phyloP scores from a whole-genome alignment of 2,329 filamentous ascomycete genomes.

The Dactylellina sp. region DNA sequence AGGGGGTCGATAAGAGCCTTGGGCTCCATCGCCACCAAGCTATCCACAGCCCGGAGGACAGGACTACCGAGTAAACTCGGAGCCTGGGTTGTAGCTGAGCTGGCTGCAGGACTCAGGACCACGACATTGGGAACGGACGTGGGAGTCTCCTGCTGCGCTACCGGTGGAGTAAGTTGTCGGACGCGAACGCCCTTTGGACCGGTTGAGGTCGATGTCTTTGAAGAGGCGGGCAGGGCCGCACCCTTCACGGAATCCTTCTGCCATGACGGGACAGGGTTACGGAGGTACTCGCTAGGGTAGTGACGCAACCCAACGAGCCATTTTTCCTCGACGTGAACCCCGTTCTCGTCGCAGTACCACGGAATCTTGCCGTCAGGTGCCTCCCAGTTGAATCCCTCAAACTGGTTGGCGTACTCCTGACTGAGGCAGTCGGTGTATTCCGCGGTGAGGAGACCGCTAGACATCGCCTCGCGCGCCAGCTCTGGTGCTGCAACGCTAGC shows the following conservation, averaged over 20 bases:
- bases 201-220: conserved; percentile 26
- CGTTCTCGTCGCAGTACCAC: conserved; percentile 38
- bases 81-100: conserved; percentile 23
- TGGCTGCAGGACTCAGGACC: conserved; percentile 33
- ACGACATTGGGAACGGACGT: conserved; percentile 7
- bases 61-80: conserved; percentile 14
- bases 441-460: conserved; percentile 34
- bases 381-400: conserved; percentile 42
- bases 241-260: conserved; percentile 22
- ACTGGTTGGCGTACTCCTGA: conserved; percentile 28
- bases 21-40: not conserved
- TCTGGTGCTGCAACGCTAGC: conserved; percentile 25
- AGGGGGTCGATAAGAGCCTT: conserved; percentile 5
- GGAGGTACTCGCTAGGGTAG: conserved; percentile 17
- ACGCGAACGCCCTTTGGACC: conserved; percentile 39
- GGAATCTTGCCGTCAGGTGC: conserved; percentile 44
- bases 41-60: conserved; percentile 7
- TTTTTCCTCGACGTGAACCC: conserved; percentile 38
- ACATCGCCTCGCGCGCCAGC: conserved; percentile 43
- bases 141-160: conserved; percentile 29
- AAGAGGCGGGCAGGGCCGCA: conserved; percentile 21
- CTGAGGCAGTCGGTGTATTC: conserved; percentile 35
- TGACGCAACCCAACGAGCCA: conserved; percentile 1
- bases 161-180: conserved; percentile 47
- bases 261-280: conserved; percentile 27